phyloP scores from a whole-genome alignment of 164 flowering plant genomes.

The Vitis rotundifolia region DNA sequence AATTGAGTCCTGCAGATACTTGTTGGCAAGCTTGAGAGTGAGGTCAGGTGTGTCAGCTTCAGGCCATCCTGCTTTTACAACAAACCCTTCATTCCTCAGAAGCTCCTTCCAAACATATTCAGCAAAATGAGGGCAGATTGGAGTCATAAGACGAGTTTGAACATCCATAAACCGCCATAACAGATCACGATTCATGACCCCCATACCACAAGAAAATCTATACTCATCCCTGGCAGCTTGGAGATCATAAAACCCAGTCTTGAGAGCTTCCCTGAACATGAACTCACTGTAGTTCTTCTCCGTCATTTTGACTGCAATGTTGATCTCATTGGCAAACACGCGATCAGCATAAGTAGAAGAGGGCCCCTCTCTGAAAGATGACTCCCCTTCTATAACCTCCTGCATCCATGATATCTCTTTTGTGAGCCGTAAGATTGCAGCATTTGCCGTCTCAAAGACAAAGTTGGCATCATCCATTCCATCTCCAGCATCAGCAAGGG shows the following conservation, averaged over 20 bases:
- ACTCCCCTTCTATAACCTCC: slow-evolving; percentile 64
- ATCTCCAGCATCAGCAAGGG: slow-evolving; percentile 97
- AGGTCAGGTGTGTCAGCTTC: slow-evolving; percentile 55
- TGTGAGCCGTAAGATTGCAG: slow-evolving; percentile 80
- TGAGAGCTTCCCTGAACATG: slow-evolving; percentile 89
- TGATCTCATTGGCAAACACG: slow-evolving; percentile 84
- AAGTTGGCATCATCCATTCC: slow-evolving; percentile 95
- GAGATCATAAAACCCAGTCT: slow-evolving; percentile 85
- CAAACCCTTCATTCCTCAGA: slow-evolving; percentile 74
- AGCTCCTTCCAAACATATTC: slow-evolving; percentile 81
- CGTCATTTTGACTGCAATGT: slow-evolving; percentile 63
- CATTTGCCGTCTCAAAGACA: slow-evolving; percentile 84
- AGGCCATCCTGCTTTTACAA: slow-evolving; percentile 82
- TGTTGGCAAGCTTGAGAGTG: slow-evolving; percentile 72
- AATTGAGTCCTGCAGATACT: slow-evolving; percentile 76
- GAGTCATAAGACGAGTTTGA: slow-evolving; percentile 84
- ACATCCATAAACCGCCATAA: slow-evolving; percentile 86
- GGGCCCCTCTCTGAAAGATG: slow-evolving; percentile 55
- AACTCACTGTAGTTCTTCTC: slow-evolving; percentile 58
- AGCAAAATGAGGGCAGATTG: slow-evolving; percentile 89
- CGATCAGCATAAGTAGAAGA: slow-evolving; percentile 73
- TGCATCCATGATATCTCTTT: slow-evolving; percentile 91
- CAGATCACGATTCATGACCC: slow-evolving; percentile 76
- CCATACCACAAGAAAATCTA: slow-evolving; percentile 73
- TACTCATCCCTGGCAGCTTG: slow-evolving; percentile 95